These are phyloP conservation scores for Leccinum pallidistipes DNA, from an alignment of 1,284 basidiomycete genomes.

Conservation along the genomic window DNA sequence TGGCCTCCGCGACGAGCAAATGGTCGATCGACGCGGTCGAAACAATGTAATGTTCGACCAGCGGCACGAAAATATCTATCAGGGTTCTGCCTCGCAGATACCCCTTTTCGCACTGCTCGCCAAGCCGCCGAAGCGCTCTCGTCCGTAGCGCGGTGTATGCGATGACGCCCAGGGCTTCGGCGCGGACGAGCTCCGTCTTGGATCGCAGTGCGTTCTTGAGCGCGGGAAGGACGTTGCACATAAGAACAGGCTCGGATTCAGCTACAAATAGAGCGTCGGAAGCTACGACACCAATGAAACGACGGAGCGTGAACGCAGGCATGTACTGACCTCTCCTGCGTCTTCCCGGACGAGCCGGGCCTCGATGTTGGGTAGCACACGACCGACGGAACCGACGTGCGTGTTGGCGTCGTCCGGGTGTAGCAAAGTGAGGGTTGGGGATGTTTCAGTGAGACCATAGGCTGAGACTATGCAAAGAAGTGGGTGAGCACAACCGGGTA, in stretches of 20 bases:
- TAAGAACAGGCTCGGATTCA: constrained; percentile 52
- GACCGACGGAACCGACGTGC: constrained; percentile 68
- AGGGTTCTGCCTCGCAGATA: constrained; percentile 73
- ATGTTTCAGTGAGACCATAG: constrained; percentile 81
- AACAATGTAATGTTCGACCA: constrained; percentile 82
- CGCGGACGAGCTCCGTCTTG: constrained; percentile 85
- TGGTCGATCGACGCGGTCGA: constrained; percentile 79
- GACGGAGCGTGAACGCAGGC: constrained; percentile 71
- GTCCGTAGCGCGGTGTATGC: constrained; percentile 78
- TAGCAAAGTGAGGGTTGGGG: constrained; percentile 57
- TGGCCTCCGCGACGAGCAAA: constrained; percentile 90
- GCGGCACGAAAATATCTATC: constrained; percentile 83
- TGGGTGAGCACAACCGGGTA: background rate
- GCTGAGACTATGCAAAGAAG: constrained; percentile 39
- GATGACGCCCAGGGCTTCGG: constrained; percentile 83
- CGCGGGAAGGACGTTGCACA: constrained; percentile 74
- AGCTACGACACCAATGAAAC: constrained; percentile 66
- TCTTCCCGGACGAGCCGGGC: constrained; percentile 69
- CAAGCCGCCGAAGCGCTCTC: constrained; percentile 84
- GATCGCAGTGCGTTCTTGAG: constrained; percentile 83
- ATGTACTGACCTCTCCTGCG: constrained; percentile 43
- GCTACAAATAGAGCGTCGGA: constrained; percentile 22
- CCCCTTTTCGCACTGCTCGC: constrained; percentile 76
- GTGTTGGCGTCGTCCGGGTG: constrained; percentile 38
- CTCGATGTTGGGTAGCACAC: constrained; percentile 77